phyloP scores from a whole-genome alignment of 768 basidiomycete genomes.

The Panaeolus cyanescens region DNA sequence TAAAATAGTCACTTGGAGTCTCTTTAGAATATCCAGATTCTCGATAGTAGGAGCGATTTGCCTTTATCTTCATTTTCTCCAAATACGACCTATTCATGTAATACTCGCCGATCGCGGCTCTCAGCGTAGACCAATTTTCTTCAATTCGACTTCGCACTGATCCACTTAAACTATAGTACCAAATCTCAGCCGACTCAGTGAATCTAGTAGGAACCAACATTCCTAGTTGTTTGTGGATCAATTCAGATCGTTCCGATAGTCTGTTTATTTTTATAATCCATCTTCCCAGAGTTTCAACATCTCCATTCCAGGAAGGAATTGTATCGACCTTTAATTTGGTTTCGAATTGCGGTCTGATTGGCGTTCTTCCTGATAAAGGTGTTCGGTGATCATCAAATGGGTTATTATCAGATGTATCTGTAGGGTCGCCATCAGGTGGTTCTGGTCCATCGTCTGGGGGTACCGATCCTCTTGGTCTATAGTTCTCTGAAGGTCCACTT shows the following conservation, averaged over 20 bases:
- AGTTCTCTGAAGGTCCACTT: no score
- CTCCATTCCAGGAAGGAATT: conserved; percentile 34
- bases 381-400: no score
- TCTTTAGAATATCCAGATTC: conserved; percentile 25
- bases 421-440: no score
- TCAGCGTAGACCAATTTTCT: conserved; percentile 28
- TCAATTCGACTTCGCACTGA: conserved; percentile 13
- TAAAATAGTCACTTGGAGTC: conserved; percentile 34
- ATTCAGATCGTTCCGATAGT: conserved; percentile 17
- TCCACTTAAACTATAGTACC: conserved; percentile 28
- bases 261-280: conserved; percentile 31
- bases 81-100: conserved; percentile 34
- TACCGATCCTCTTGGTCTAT: no score
- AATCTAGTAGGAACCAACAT: conserved; percentile 27
- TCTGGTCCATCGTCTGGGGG: no score
- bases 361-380: not conserved
- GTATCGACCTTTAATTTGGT: conserved; percentile 28
- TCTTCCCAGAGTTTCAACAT: conserved; percentile 23
- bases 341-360: conserved; percentile 28
- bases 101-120: conserved; percentile 23
- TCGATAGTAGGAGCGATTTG: conserved; percentile 26
- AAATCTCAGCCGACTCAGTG: conserved; percentile 24
- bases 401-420: no score
- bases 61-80: conserved; percentile 28
- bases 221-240: conserved; percentile 28